These are phyloP conservation scores for Parascedosporium putredinis DNA, from an alignment of 2,329 filamentous ascomycete genomes.

Conservation along the genomic window DNA sequence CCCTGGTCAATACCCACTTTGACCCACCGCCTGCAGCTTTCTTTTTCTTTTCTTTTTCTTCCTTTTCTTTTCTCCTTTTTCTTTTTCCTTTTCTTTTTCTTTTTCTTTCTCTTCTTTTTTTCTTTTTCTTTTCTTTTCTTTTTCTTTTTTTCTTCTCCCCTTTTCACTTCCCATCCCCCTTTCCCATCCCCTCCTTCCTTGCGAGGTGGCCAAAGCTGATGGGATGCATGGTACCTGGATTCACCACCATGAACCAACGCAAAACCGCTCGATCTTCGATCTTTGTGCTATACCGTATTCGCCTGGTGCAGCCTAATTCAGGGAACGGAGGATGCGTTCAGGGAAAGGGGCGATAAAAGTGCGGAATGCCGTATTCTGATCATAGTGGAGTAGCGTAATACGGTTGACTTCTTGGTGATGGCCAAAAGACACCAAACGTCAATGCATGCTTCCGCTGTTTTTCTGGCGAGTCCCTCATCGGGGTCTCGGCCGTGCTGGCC, in stretches of 20 bases:
- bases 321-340: not conserved
- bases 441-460: not conserved
- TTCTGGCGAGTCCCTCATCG: not conserved
- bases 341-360: not conserved
- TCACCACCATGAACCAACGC: not conserved
- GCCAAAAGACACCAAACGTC: not conserved
- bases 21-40: no score
- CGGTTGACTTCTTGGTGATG: not conserved
- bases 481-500: not conserved
- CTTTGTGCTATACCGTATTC: not conserved
- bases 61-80: not conserved
- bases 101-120: no score
- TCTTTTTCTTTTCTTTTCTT: no score
- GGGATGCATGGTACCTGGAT: not conserved
- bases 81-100: not conserved
- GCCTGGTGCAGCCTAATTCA: not conserved
- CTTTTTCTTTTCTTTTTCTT: not conserved
- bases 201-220: no score
- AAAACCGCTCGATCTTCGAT: not conserved
- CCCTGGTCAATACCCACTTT: no score
- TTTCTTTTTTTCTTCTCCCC: not conserved
- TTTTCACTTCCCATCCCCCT: not conserved
- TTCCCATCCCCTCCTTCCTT: no score
- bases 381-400: not conserved
- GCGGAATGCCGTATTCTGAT: not conserved